A percentile compares a stretch with the other conserved stretches of the same genome.
Conservation (phyloP, 2,329 filamentous ascomycete genomes). For the Fusarium coffeatum region DNA sequence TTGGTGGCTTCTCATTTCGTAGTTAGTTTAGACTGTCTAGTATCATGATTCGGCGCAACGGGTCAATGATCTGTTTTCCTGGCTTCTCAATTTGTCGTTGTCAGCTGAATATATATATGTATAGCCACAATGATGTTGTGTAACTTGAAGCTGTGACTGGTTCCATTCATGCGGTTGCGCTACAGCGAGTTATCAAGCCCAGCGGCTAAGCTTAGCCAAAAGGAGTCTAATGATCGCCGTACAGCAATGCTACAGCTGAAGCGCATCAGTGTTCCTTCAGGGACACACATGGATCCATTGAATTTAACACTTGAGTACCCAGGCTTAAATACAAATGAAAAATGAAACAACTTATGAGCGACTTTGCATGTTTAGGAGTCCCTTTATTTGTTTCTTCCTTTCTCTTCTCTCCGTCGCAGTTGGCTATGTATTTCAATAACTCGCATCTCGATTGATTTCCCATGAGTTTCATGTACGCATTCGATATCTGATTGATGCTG, state of each 20-base stretch:
- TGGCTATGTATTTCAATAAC: not conserved
- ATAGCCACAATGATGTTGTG: constrained; percentile 25
- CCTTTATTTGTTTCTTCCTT: not conserved
- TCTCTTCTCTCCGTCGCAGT: not conserved
- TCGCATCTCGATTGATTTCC: not conserved
- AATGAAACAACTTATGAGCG: not conserved
- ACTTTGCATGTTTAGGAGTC: not conserved
- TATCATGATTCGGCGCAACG: constrained; percentile 42
- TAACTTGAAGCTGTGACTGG: constrained; percentile 16
- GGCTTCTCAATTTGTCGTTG: not conserved
- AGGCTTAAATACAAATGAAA: not conserved
- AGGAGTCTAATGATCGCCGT: not conserved
- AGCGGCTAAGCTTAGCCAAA: constrained; percentile 17
- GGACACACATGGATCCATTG: not conserved
- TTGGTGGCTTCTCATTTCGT: constrained; percentile 45
- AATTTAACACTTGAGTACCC: not conserved
- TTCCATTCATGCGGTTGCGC: constrained; percentile 23
- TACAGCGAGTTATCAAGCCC: not conserved
- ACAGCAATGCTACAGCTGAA: not conserved
- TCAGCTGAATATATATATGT: not conserved
- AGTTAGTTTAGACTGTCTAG: constrained; percentile 48
- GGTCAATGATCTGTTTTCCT: constrained; percentile 35
- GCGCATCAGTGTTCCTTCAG: not conserved
- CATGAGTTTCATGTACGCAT: not conserved
- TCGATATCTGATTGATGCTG: not conserved